Evolutionary conservation across 352 stramenopile species (phyloP), one percentile per base, ranked within the genome.

Genomic region (Phytopythium montanum): DNA sequence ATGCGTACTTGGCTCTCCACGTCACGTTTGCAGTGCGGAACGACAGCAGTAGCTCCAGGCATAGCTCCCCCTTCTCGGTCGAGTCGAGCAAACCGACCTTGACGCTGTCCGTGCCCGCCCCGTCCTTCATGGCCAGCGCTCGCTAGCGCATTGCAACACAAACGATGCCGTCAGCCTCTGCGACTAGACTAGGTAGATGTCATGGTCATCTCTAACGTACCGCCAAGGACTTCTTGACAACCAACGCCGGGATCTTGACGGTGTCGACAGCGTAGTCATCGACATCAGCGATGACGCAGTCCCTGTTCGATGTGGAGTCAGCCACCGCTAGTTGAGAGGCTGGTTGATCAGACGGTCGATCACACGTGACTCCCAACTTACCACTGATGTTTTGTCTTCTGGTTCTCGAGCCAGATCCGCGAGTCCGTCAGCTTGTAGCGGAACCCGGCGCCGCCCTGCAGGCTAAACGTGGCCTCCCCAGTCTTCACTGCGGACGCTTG

Each of bases 351-450:
- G n/a, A 39, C 7, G 7, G 48, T 2, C 7, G 12, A 2, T 1
- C n/a, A n/a, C 18, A 12, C 25, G n/a, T n/a, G n/a, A n/a, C n/a
- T n/a, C n/a, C n/a, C n/a, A n/a, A 18, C 52, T 49, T 3, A 58
- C 52, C 52, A 58, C 34, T 58, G 52, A 25, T 58, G 36, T 36
- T 58, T 58, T 0, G 36, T 48, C 38, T 58, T 36, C 7, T 38
- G 52, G 25, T 58, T 49, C 52, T 58, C 52, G 3, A 58, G 34
- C 34, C 52, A 58, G 38, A 58, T 46, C 34, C 38, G 52, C 34
- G 52, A 58, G 7, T 21, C 21, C 36, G 38, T 45, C 9, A 58
- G 7, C 19, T 23, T 46, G 21, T 45, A 48, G 36, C 38, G 33
- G 23, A 38, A 58, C 52, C 7, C 26, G 36, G 13, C 23, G 2